Evolutionary conservation across 169 alveolate species (phyloP), one percentile per base, ranked within the genome.

Genomic region (Plasmodium falciparum): DNA sequence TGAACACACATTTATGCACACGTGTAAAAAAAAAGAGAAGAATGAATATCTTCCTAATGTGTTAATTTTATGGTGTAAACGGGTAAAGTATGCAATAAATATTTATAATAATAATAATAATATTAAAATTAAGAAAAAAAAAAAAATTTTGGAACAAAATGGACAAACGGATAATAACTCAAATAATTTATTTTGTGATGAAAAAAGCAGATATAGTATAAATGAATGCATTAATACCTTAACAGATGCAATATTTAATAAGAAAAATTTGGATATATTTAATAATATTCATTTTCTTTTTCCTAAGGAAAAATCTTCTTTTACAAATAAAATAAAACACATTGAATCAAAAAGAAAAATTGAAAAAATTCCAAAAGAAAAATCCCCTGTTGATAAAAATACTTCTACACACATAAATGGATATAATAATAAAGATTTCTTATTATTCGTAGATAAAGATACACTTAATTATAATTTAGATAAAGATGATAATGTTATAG

Each of bases 161-260:
- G 26, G 58, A 11, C 33, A 24, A n/a, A 29, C 49, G 50, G 13
- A 50, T 8, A 49, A 58, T 0, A 0, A 13, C 13, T 17, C 24
- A 17, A 39, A 39, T 39, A 61, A 6, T 33, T 52, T 74, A 12
- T 20, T 61, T 12, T 78, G 50, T 70, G 78, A 78, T 26, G 50
- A 17, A 52, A 78, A 58, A 45, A 78, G 89, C 45, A 78, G 89
- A 52, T 78, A 78, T 66, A 58, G 75, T n/a, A 24, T 78, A 47
- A 78, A 59, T 26, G 89, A 78, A 11, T 78, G 89, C 50, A 43
- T 70, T 12, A 78, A 78, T 20, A 56, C 70, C 12, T 78, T 78
- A 78, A 22, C 17, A 45, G 39, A 52, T 15, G 67, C 39, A 61
- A 24, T 67, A 50, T 52, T 78, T 67, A 24, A 66, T 65, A 52